phyloP scores from a whole-genome alignment of 106 monocot genomes.

The Apostasia shenzhenica region DNA sequence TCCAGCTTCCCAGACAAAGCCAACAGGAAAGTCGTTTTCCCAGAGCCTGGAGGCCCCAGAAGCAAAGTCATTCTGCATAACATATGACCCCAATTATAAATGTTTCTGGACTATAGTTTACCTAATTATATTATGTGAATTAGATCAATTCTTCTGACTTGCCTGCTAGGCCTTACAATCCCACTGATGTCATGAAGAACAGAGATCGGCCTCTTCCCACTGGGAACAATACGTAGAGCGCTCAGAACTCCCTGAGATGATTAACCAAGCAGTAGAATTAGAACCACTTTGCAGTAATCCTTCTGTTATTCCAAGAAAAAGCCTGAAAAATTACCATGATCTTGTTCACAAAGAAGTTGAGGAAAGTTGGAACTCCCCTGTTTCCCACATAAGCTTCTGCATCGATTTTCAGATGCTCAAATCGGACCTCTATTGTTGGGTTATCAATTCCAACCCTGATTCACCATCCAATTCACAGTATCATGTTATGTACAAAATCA shows the following conservation, averaged over 20 bases:
- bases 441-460: constrained; percentile 48
- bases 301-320: too few relatives aligned
- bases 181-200: constrained; percentile 20
- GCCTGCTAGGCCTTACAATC: constrained; percentile 10
- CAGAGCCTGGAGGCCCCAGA: constrained; percentile 11
- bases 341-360: constrained; percentile 30
- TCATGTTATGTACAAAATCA: too few relatives aligned
- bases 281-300: neutral
- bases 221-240: constrained; percentile 20
- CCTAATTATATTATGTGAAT: neutral
- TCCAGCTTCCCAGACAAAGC: constrained; percentile 12
- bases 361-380: constrained; percentile 33
- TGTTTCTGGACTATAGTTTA: neutral
- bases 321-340: constrained; percentile 19
- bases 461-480: too few relatives aligned
- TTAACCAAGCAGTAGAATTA: neutral
- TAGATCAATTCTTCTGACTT: neutral
- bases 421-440: constrained; percentile 54
- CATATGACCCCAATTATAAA: too few relatives aligned
- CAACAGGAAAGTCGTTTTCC: constrained; percentile 14
- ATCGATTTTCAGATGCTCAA: constrained; percentile 33
- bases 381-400: constrained; percentile 39
- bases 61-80: constrained; percentile 15
- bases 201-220: constrained; percentile 16
- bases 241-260: constrained; percentile 22